Evolutionary conservation across 352 stramenopile species (phyloP), one percentile per base, ranked within the genome.

Genomic region (Globisporangium acanthophoron): DNA sequence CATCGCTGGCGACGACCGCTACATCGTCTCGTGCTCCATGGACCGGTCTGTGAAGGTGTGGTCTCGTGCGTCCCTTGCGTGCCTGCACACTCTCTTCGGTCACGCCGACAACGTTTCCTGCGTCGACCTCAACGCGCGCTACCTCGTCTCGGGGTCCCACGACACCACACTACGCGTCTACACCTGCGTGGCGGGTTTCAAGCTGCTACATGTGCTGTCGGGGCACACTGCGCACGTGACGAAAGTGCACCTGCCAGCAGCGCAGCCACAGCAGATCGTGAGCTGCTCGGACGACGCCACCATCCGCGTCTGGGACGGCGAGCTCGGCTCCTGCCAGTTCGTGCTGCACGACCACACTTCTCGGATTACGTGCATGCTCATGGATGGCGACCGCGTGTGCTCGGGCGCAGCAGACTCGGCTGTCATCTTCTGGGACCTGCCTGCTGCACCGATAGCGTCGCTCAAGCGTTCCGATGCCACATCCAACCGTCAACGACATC

Each of bases 31-130:
- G 12, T 74, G 67, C 48, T 88, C 81, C 7, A 74, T 87, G 21
- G 81, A 92, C 45, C 74, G 72, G 1, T 86, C 76, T 0, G 76
- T 90, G 53, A 88, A 88, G 66, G 56, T 92, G 24, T 92, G 81
- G 81, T 88, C 81, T 8, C 73, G 73, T 3, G 50, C 45, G 5
- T 75, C 77, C 50, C 51, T 68, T 18, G 15, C 27, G 33, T 87
- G 77, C 43, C 67, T 90, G 43, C 71, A 85, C 33, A 87, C 80
- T 7, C 73, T 92, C 37, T 79, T 82, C 43, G 79, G 77, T 9
- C 81, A 92, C 52, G 29, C 57, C 5, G 81, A 92, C 54, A 74
- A 73, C n/a, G 81, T 88, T 0, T 87, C 79, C 4, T 80, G 70
- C 48, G 54, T 87, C 24, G 76, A 76, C 31, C 16, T 90, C 13